Evolutionary conservation across 2,329 filamentous ascomycete genomes (phyloP).

Genomic region (Pseudogymnoascus sp.): DNA sequence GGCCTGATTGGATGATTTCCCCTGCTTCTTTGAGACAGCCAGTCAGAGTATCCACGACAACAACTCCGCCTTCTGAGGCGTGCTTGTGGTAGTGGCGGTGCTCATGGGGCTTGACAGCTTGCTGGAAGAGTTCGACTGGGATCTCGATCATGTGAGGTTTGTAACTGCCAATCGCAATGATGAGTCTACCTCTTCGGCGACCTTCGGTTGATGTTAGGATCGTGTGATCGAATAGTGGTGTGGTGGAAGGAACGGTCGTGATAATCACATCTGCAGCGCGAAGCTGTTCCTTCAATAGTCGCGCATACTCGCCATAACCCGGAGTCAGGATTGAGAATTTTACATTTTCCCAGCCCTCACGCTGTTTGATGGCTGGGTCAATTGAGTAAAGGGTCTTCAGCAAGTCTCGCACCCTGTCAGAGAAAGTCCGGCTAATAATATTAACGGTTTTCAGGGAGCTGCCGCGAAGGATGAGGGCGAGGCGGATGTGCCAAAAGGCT

Average conservation of each 20-base stretch:
- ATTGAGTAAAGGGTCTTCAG: conserved; percentile 44
- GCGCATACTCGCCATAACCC: conserved; percentile 58
- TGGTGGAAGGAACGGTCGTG: conserved; percentile 73
- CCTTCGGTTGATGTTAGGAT: conserved; percentile 68
- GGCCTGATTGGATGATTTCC: conserved; percentile 72
- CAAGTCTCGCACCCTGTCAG: conserved; percentile 46
- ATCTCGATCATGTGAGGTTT: conserved; percentile 75
- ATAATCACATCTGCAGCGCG: conserved; percentile 74
- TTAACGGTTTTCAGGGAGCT: conserved; percentile 70
- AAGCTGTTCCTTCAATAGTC: conserved; percentile 66
- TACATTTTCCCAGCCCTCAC: conserved; percentile 57
- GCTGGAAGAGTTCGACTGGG: conserved; percentile 65
- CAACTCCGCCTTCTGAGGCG: conserved; percentile 55
- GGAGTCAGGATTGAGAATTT: conserved; percentile 66
- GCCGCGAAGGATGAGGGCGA: conserved; percentile 69
- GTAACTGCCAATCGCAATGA: conserved; percentile 66
- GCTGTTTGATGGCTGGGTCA: conserved; percentile 38
- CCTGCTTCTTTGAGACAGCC: conserved; percentile 78
- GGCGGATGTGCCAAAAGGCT: conserved; percentile 88
- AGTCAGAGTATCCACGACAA: conserved; percentile 71
- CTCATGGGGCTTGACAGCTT: conserved; percentile 51
- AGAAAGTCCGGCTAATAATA: conserved; percentile 72
- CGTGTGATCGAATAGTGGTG: conserved; percentile 66
- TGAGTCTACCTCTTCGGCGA: conserved; percentile 61
- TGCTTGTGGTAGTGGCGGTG: conserved; percentile 61